phyloP scores from a whole-genome alignment of 2,329 filamentous ascomycete species.

The Hawksworthiomyces lignivorus region DNA sequence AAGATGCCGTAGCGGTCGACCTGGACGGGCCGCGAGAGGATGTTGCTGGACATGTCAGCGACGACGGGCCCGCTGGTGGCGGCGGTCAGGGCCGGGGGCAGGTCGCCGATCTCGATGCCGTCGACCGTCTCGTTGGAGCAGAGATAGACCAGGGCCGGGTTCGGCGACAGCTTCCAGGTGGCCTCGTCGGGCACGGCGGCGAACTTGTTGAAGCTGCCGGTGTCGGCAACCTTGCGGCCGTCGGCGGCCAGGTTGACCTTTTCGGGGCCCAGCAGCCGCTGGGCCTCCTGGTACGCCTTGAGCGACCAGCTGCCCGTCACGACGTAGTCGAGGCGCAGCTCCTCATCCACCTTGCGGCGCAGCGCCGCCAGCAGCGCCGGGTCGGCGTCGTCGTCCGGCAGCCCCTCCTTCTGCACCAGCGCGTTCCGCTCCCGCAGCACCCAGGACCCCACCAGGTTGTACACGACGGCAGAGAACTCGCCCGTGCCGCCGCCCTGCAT shows the following conservation, averaged over 20 bases:
- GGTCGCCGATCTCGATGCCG: constrained; percentile 79
- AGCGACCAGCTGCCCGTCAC: constrained; percentile 86
- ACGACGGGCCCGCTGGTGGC: constrained; percentile 59
- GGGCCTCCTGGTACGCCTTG: constrained; percentile 80
- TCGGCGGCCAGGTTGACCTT: constrained; percentile 63
- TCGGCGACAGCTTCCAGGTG: constrained; percentile 65
- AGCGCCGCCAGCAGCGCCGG: constrained; percentile 28
- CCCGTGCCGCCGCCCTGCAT: constrained; percentile 82
- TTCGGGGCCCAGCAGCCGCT: constrained; percentile 66
- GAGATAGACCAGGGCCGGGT: constrained; percentile 72
- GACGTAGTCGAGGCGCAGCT: constrained; percentile 80
- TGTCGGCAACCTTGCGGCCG: constrained; percentile 7
- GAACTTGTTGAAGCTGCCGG: constrained; percentile 68
- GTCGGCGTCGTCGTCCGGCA: constrained; percentile 33
- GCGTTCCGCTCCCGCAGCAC: constrained; percentile 61
- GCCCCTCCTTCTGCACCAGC: constrained; percentile 27
- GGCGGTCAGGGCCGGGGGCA: constrained; percentile 57
- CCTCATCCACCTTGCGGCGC: constrained; percentile 52
- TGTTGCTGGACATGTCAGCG: constrained; percentile 92
- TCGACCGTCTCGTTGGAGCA: constrained; percentile 95
- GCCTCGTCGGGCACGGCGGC: constrained; percentile 72
- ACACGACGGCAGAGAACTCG: constrained; percentile 74
- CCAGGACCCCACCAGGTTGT: constrained; percentile 81
- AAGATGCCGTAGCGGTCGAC: constrained; percentile 73
- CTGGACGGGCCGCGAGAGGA: constrained; percentile 72